These are phyloP conservation scores for Curvularia sp. DNA, from an alignment of 2,329 filamentous ascomycete species.

Conservation along the genomic window DNA sequence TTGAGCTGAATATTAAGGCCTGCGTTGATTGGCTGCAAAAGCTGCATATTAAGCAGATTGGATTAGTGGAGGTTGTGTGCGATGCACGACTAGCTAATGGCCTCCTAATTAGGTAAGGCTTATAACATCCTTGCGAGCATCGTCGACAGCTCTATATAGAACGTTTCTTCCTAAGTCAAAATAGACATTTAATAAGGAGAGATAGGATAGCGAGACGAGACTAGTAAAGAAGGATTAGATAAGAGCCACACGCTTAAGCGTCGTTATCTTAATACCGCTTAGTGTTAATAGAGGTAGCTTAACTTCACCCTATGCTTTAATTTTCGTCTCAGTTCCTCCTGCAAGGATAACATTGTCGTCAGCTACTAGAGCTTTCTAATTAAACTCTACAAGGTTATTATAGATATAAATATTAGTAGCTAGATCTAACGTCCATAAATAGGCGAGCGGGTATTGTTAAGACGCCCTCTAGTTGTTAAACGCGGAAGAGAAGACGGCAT, in stretches of 20 bases:
- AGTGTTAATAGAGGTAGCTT: not conserved
- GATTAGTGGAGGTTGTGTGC: not conserved
- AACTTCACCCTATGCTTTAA: not conserved
- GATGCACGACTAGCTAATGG: not conserved
- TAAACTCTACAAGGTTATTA: not conserved
- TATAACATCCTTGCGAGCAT: not conserved
- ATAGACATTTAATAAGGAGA: not conserved
- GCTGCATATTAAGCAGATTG: not conserved
- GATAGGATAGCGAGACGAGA: not conserved
- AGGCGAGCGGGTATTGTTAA: not conserved
- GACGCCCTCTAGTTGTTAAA: not conserved
- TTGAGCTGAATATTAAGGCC: conserved; percentile 5
- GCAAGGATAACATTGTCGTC: not conserved
- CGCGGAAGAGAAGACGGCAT: conserved; percentile 12
- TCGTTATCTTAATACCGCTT: not conserved
- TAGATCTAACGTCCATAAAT: not conserved
- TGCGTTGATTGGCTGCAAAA: conserved; percentile 6
- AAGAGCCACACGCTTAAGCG: not conserved
- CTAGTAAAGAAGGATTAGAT: not conserved
- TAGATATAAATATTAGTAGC: not conserved
- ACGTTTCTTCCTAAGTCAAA: not conserved
- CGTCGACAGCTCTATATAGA: not conserved
- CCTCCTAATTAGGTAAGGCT: not conserved
- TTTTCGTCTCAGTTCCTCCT: not conserved
- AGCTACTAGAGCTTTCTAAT: not conserved